phyloP scores from a whole-genome alignment of 2,329 filamentous ascomycete species.

The Penicillium polonicum region DNA sequence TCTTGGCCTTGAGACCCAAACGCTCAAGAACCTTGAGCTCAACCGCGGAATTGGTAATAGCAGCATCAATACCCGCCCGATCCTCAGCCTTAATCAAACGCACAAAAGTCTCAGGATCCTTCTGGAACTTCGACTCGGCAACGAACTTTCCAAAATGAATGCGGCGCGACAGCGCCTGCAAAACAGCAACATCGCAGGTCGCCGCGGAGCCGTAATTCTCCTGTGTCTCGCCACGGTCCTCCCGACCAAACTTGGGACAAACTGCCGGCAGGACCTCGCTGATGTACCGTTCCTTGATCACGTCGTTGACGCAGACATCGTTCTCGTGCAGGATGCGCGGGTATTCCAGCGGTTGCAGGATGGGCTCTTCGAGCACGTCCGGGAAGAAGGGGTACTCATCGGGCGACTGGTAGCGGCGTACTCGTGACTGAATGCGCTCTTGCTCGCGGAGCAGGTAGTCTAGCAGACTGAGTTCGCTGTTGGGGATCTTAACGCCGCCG shows the following conservation, averaged over 20 bases:
- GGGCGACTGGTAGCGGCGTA: slow-evolving; percentile 91
- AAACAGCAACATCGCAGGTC: slow-evolving; percentile 82
- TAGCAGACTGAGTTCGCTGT: slow-evolving; percentile 73
- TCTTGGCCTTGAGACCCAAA: slow-evolving; percentile 82
- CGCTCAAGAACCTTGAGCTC: slow-evolving; percentile 90
- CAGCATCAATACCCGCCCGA: slow-evolving; percentile 75
- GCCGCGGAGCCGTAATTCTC: slow-evolving; percentile 96
- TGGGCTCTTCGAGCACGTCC: slow-evolving; percentile 70
- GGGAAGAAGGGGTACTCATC: slow-evolving; percentile 99
- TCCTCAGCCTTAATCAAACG: slow-evolving; percentile 78
- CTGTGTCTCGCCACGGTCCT: slow-evolving; percentile 77
- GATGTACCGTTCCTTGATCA: slow-evolving; percentile 84
- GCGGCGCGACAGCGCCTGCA: slow-evolving; percentile 84
- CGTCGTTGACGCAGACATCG: slow-evolving; percentile 82
- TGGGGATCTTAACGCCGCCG: slow-evolving; percentile 75
- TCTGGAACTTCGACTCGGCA: slow-evolving; percentile 89
- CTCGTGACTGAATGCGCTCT: slow-evolving; percentile 85
- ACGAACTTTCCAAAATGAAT: slow-evolving; percentile 99
- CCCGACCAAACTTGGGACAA: slow-evolving; percentile 71
- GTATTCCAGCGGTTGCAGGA: slow-evolving; percentile 86
- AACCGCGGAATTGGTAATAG: slow-evolving; percentile 85
- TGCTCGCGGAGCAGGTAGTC: slow-evolving; percentile 93
- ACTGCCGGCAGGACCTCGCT: slow-evolving; percentile 77
- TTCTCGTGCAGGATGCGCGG: slow-evolving; percentile 85
- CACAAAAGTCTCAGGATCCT: slow-evolving; percentile 77